Percentiles rank a stretch among this genome's conserved stretches.
phyloP scores from a whole-genome alignment of 441 rosid species.

The Populus trichocarpa region DNA sequence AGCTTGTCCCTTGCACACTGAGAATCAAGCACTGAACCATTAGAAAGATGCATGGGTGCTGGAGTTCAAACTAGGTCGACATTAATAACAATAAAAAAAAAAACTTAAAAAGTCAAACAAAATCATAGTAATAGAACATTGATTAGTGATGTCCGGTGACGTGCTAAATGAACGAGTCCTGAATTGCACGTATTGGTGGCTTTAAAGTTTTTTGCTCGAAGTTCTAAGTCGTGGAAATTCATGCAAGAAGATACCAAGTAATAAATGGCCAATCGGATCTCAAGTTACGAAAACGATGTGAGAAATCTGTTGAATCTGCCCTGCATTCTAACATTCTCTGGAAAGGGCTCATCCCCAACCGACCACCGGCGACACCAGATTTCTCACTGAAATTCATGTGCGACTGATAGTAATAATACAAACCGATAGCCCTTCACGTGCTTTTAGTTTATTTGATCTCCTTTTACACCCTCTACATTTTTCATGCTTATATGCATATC shows the following conservation, averaged over 20 bases:
- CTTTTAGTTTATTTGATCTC: not conserved
- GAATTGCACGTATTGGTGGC: not conserved
- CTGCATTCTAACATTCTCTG: constrained; percentile 27
- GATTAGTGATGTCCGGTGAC: too few species aligned
- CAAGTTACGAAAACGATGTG: constrained; percentile 3
- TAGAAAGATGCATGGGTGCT: too few species aligned
- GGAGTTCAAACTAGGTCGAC: too few species aligned
- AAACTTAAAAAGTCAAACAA: too few species aligned
- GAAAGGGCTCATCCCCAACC: not conserved
- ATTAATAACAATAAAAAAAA: too few species aligned
- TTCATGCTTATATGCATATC: not conserved
- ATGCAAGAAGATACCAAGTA: not conserved
- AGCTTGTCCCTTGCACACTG: too few species aligned
- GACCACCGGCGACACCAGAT: not conserved
- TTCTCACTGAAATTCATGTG: constrained; percentile 26
- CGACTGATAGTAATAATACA: not conserved
- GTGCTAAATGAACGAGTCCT: too few species aligned
- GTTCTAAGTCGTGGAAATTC: constrained; percentile 10
- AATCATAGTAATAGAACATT: too few species aligned
- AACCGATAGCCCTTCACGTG: not conserved
- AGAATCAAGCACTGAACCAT: too few species aligned
- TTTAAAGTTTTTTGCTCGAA: not conserved
- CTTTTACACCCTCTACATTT: not conserved
- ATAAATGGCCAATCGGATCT: constrained; percentile 5
- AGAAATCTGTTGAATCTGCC: not conserved